These are phyloP conservation scores for Inga laurina DNA, from an alignment of 306 rosid genomes.

Conservation along the genomic window DNA sequence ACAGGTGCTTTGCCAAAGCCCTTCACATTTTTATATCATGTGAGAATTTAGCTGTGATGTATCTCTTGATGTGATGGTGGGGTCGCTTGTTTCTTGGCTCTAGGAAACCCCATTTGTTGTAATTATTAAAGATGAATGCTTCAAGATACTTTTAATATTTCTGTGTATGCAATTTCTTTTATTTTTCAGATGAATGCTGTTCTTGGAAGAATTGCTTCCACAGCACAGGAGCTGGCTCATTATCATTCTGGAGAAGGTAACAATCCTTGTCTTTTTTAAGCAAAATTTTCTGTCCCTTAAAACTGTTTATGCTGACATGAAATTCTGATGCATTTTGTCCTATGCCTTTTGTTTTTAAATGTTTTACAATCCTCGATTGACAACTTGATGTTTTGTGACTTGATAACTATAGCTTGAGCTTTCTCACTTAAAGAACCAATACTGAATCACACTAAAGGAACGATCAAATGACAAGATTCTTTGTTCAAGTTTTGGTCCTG, in stretches of 20 bases:
- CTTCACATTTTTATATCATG: not conserved
- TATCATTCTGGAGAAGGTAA: constrained; percentile 97
- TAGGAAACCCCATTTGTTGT: not conserved
- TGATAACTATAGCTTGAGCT: not conserved
- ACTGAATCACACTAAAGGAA: not conserved
- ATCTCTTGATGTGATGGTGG: not conserved
- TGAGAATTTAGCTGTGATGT: not conserved
- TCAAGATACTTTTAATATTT: constrained; percentile 13
- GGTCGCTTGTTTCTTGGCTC: not conserved
- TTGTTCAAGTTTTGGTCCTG: constrained; percentile 6
- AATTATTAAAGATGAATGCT: constrained; percentile 1
- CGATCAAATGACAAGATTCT: constrained; percentile 13
- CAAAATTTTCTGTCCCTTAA: not conserved
- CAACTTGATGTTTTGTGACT: constrained; percentile 4
- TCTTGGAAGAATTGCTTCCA: constrained; percentile 88
- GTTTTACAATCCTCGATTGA: constrained; percentile 15
- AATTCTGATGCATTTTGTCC: not conserved
- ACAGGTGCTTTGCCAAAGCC: constrained; percentile 50
- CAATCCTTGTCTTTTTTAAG: not conserved
- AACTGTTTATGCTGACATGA: not conserved
- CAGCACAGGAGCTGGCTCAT: constrained; percentile 88
- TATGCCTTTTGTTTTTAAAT: not conserved
- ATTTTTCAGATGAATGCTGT: constrained; percentile 84
- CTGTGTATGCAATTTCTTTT: constrained; percentile 18
- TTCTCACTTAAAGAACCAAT: constrained; percentile 7